A percentile compares a stretch with the other conserved stretches of the same genome.
These are phyloP conservation scores for Mrakiaceae sp. DNA, from an alignment of 1,284 basidiomycete genomes.

Conservation along the genomic window DNA sequence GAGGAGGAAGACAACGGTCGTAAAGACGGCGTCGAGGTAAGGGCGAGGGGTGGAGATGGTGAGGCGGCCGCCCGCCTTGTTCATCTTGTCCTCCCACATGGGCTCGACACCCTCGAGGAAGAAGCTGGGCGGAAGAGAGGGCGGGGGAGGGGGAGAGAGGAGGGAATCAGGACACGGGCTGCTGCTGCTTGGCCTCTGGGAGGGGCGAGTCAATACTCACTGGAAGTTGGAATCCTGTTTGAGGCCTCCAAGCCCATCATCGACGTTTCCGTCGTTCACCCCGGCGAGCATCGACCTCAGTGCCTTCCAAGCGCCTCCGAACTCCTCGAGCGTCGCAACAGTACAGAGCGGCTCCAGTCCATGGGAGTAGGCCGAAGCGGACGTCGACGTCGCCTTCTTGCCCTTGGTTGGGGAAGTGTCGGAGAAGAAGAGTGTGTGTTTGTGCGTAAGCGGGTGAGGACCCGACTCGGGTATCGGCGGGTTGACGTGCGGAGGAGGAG, in stretches of 20 bases:
- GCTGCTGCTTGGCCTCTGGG: too few species aligned
- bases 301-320: conserved; percentile 26
- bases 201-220: too few species aligned
- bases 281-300: conserved; percentile 15
- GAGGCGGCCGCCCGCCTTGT: conserved; percentile 5
- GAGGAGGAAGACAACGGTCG: conserved; percentile 19
- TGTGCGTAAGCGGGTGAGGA: conserved; percentile 11
- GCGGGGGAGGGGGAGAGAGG: too few species aligned
- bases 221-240: conserved; percentile 27
- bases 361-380: conserved; percentile 20
- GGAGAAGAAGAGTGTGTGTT: conserved; percentile 18
- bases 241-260: conserved; percentile 24
- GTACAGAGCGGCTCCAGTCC: conserved; percentile 24
- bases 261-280: background rate
- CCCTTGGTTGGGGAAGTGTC: conserved; percentile 9
- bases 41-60: conserved; percentile 1
- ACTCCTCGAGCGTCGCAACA: conserved; percentile 21
- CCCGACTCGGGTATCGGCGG: too few species aligned
- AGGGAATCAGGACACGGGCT: too few species aligned
- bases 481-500: background rate
- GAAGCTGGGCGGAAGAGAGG: conserved; percentile 10
- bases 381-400: background rate
- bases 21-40: conserved; percentile 1
- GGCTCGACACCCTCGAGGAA: conserved; percentile 25
- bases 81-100: conserved; percentile 24